phyloP scores from a whole-genome alignment of 768 basidiomycete genomes.

The Mycena rosella region DNA sequence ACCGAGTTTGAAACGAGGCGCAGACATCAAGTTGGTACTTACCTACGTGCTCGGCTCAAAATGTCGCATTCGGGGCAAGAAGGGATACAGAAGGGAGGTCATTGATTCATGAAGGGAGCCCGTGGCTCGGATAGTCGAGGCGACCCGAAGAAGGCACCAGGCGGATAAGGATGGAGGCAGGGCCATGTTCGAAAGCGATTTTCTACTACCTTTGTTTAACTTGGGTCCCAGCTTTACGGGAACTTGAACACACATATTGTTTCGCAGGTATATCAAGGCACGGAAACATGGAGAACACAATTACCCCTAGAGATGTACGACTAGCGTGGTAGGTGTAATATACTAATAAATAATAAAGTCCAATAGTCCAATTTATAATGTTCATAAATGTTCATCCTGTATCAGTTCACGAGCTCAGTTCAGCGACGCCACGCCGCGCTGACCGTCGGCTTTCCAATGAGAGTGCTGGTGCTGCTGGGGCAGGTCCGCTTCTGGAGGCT shows the following conservation, averaged over 20 bases:
- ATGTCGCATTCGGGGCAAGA: too few relatives aligned
- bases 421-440: slow-evolving; percentile 25
- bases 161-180: slow-evolving; percentile 22
- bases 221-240: slow-evolving; percentile 16
- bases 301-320: slow-evolving; percentile 23
- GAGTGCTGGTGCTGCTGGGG: slow-evolving; percentile 26
- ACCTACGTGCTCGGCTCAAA: too few relatives aligned
- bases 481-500: slow-evolving; percentile 28
- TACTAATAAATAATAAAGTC: slow-evolving; percentile 28
- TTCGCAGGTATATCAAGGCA: slow-evolving; percentile 14
- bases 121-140: too few relatives aligned
- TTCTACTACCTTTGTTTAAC: slow-evolving; percentile 19
- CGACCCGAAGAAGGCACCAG: slow-evolving; percentile 12
- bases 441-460: slow-evolving; percentile 20
- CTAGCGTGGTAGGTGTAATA: slow-evolving; percentile 22
- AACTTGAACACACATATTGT: slow-evolving; percentile 17
- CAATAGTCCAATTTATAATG: slow-evolving; percentile 24
- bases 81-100: neutral
- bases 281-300: slow-evolving; percentile 25
- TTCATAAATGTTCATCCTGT: slow-evolving; percentile 25
- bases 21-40: neutral
- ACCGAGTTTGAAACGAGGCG: slow-evolving; percentile 18
- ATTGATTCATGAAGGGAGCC: slow-evolving; percentile 16
- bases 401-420: slow-evolving; percentile 19
- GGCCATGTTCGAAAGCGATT: slow-evolving; percentile 17